These are phyloP conservation scores for Botrytis cinerea DNA, from an alignment of 2,329 filamentous ascomycete species.

Conservation along the genomic window DNA sequence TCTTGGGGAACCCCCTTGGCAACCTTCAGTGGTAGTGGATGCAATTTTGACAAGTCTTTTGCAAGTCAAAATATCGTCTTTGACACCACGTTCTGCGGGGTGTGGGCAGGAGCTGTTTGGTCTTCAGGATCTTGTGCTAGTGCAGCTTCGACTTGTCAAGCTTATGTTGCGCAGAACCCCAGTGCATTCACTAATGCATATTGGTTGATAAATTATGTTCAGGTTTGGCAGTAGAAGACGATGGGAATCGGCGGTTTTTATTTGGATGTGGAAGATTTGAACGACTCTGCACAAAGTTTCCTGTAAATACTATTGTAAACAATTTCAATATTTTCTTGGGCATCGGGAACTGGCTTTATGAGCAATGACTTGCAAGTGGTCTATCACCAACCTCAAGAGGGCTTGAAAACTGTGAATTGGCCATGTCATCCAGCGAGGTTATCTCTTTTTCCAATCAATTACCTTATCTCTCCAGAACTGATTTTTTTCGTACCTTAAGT, in stretches of 20 bases:
- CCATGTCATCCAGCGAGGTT: neutral
- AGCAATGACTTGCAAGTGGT: neutral
- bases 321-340: neutral
- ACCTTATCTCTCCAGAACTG: neutral
- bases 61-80: constrained; percentile 69
- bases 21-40: constrained; percentile 59
- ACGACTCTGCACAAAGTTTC: neutral
- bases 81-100: constrained; percentile 50
- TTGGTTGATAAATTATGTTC: constrained; percentile 65
- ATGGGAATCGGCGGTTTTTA: neutral
- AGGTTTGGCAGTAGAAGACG: constrained; percentile 5
- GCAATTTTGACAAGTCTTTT: constrained; percentile 66
- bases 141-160: constrained; percentile 65
- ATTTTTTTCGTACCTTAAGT: neutral
- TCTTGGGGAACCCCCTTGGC: constrained; percentile 69
- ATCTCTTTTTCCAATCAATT: no score
- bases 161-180: constrained; percentile 73
- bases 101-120: constrained; percentile 78
- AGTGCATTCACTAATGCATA: constrained; percentile 66
- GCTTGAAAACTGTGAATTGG: neutral
- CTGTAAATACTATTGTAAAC: neutral
- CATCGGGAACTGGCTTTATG: neutral
- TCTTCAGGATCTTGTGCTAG: constrained; percentile 57
- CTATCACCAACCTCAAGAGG: no score
- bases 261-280: neutral